phyloP scores from a whole-genome alignment of 2,329 filamentous ascomycete genomes.

The Hypoxylon sp. region DNA sequence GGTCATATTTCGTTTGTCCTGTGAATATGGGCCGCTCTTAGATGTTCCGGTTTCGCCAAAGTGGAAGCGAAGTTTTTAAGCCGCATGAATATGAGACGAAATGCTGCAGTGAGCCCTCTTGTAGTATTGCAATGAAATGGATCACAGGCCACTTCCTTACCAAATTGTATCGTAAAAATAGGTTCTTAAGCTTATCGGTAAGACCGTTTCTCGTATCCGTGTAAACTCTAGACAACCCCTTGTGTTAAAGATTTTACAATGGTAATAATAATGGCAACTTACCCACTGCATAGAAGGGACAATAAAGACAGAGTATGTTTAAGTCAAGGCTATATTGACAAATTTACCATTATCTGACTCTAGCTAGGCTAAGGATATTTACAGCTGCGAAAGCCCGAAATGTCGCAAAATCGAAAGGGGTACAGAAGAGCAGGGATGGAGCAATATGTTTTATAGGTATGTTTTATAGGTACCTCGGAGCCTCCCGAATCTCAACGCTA shows the following conservation, averaged over 20 bases:
- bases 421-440: slow-evolving; percentile 18
- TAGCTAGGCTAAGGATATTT: not conserved
- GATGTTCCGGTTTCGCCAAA: slow-evolving; percentile 16
- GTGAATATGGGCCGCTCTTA: slow-evolving; percentile 6
- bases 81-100: slow-evolving; percentile 20
- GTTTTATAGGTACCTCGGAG: slow-evolving; percentile 21
- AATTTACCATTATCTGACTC: not conserved
- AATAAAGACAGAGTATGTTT: not conserved
- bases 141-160: not conserved
- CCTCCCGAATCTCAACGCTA: slow-evolving; percentile 19
- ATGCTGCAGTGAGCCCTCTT: slow-evolving; percentile 1
- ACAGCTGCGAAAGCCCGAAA: not conserved
- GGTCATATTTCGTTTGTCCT: slow-evolving; percentile 8
- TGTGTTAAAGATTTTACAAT: slow-evolving; percentile 2
- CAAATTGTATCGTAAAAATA: slow-evolving; percentile 13
- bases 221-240: slow-evolving; percentile 1
- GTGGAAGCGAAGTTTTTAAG: slow-evolving; percentile 17
- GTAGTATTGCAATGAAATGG: not conserved
- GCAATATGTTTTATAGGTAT: too few species aligned
- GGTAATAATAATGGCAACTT: not conserved
- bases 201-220: slow-evolving; percentile 14
- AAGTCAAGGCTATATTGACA: not conserved
- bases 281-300: not conserved
- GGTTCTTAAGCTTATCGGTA: slow-evolving; percentile 20
- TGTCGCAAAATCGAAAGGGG: not conserved